Evolutionary conservation across 257 asterid species (phyloP), one percentile per base, ranked within the genome.

Genomic region (Solanum pimpinellifolium): DNA sequence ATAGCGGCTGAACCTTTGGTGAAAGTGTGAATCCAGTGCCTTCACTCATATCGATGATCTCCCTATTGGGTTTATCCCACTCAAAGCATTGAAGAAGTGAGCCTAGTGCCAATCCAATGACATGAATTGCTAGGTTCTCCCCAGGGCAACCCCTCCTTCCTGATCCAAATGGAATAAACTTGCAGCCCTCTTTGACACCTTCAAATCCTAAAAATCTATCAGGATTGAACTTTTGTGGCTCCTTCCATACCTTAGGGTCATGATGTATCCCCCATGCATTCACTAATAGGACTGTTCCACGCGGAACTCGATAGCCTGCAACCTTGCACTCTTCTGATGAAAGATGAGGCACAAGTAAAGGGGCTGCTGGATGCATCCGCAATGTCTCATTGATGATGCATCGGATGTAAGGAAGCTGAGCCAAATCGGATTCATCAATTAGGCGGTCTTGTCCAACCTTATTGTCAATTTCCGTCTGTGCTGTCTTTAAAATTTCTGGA

Each of bases 131-230:
- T 90, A 94, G 86, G 85, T 87, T 92, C 90, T 93, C 96, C 2
- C 98, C 98, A 0, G 98, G 98, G 35, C 98, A 94, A 2, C 94
- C 89, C 82, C 98, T 91, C 87, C 98, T 89, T 2, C 98, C 98
- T 7, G 83, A 87, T 6, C 98, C 98, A 86, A 96, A 96, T 0
- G 96, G 91, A 73, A 93, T 59, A 52, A 88, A 74, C 86, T 42
- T 81, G 27, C 89, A 87, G 23, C 90, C 92, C 21, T 92, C 92
- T 39, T 85, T 86, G 13, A 85, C 33, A 42, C 90, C 92, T 21
- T 80, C 87, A 5, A 42, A 68, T 33, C 68, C 75, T 6, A 87
- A 33, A 31, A 93, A 94, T 83, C 98, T 95, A 16, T 93, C 94
- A 0, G 99, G 99, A 75, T 25, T 88, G 85, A 96, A 96, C 80